Conservation (phyloP, 306 rosid genomes). For the Senna siamea region DNA sequence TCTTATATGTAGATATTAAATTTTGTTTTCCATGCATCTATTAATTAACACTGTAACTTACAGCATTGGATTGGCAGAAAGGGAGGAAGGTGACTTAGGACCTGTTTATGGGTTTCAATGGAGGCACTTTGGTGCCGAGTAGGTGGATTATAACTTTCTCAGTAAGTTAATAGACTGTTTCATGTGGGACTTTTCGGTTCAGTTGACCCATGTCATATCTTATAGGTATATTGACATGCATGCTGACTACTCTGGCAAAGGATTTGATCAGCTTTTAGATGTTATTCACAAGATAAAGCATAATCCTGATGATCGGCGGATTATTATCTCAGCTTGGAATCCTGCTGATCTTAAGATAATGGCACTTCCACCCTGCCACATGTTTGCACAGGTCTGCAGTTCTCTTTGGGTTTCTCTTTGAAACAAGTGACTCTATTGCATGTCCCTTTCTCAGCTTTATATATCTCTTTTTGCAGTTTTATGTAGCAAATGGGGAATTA, state of each 20-base stretch:
- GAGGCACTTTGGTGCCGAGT: conserved; percentile 99
- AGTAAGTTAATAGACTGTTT: conserved; percentile 11
- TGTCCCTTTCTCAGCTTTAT: conserved; percentile 7
- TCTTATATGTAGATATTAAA: conserved; percentile 15
- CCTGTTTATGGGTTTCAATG: conserved; percentile 98
- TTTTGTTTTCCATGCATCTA: conserved; percentile 25
- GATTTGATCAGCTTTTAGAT: conserved; percentile 91
- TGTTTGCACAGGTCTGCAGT: conserved; percentile 87
- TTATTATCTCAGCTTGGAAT: conserved; percentile 96
- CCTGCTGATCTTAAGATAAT: conserved; percentile 89
- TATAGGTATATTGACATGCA: conserved; percentile 93
- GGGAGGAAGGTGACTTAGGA: conserved; percentile 97
- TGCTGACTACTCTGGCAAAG: conserved; percentile 92
- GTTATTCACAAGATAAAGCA: conserved; percentile 84
- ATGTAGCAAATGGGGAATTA: conserved; percentile 89
- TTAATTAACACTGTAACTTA: conserved; percentile 33
- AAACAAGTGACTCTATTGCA: not conserved
- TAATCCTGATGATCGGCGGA: conserved; percentile 89
- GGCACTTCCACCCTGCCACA: conserved; percentile 99
- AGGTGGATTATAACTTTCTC: conserved; percentile 43
- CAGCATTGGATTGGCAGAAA: conserved; percentile 84
- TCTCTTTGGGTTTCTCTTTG: conserved; percentile 36
- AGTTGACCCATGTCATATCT: conserved; percentile 31
- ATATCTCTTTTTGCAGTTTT: conserved; percentile 61
- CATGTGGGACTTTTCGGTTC: not conserved